Evolutionary conservation across 1,139 yeast species (phyloP).

Genomic region (Hyphopichia pseudoburtonii): DNA sequence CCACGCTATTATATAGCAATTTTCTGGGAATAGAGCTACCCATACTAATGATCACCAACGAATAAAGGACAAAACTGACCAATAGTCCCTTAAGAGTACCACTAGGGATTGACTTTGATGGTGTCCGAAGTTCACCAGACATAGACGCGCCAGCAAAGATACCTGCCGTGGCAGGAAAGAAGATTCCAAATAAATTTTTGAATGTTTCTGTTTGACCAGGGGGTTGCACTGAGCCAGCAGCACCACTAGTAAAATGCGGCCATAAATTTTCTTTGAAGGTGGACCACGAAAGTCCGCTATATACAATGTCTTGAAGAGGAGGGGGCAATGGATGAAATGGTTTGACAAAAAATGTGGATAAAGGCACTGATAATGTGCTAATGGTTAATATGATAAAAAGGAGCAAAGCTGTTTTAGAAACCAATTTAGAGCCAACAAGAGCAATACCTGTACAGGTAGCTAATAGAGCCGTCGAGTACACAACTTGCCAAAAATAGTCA

Average conservation of each 20-base stretch:
- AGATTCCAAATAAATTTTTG: conserved; percentile 84
- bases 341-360: conserved; percentile 64
- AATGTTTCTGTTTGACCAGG: conserved; percentile 64
- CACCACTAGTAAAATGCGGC: conserved; percentile 83
- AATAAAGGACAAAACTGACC: conserved; percentile 72
- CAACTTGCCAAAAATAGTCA: conserved; percentile 57
- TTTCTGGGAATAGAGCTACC: conserved; percentile 80
- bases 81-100: conserved; percentile 85
- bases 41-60: conserved; percentile 73
- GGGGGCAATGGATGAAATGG: conserved; percentile 52
- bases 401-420: conserved; percentile 79
- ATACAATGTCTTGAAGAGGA: conserved; percentile 48
- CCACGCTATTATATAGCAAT: conserved; percentile 72
- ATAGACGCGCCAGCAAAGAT: conserved; percentile 98
- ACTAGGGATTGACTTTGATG: conserved; percentile 83
- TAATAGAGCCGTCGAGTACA: conserved; percentile 66
- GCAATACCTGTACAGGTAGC: conserved; percentile 76
- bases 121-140: conserved; percentile 91
- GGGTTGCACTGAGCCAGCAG: conserved; percentile 80
- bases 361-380: conserved; percentile 80
- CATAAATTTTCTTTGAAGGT: conserved; percentile 65
- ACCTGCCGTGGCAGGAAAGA: conserved; percentile 98
- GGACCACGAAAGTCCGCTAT: conserved; percentile 72
- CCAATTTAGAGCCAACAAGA: conserved; percentile 77
- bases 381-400: conserved; percentile 66